phyloP scores from a whole-genome alignment of 2,329 filamentous ascomycete genomes.

The Daldinia sp. region DNA sequence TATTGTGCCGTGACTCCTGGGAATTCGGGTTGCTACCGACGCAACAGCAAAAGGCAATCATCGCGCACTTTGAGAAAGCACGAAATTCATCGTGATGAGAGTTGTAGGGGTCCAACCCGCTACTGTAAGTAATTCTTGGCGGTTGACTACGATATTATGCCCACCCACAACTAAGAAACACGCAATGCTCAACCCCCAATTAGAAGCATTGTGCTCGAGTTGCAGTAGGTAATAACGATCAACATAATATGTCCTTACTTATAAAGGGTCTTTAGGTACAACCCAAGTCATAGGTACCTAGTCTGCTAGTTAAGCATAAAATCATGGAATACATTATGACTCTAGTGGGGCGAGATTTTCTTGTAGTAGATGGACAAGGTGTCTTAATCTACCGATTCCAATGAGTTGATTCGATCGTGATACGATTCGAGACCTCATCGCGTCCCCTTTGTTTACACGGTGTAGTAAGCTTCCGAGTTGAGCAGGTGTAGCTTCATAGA shows the following conservation, averaged over 20 bases:
- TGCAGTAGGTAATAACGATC: background rate
- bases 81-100: background rate
- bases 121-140: background rate
- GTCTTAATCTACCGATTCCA: constrained; percentile 7
- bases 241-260: constrained; percentile 1
- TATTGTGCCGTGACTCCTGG: constrained; percentile 30
- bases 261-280: background rate
- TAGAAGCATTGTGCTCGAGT: background rate
- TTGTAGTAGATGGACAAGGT: background rate
- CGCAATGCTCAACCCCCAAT: constrained; percentile 2
- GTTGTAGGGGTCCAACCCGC: constrained; percentile 9
- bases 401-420: constrained; percentile 6
- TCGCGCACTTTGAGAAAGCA: background rate
- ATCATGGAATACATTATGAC: constrained; percentile 12
- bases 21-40: background rate
- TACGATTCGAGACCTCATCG: constrained; percentile 5
- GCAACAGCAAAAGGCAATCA: background rate
- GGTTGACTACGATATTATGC: background rate
- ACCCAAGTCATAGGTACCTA: constrained; percentile 3
- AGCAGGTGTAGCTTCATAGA: background rate
- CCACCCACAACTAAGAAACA: background rate
- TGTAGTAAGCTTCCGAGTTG: constrained; percentile 17
- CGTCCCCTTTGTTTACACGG: background rate
- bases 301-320: constrained; percentile 19
- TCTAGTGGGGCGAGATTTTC: constrained; percentile 21